Evolutionary conservation across 169 alveolate species (phyloP).

Genomic region (Hepatocystis sp.): DNA sequence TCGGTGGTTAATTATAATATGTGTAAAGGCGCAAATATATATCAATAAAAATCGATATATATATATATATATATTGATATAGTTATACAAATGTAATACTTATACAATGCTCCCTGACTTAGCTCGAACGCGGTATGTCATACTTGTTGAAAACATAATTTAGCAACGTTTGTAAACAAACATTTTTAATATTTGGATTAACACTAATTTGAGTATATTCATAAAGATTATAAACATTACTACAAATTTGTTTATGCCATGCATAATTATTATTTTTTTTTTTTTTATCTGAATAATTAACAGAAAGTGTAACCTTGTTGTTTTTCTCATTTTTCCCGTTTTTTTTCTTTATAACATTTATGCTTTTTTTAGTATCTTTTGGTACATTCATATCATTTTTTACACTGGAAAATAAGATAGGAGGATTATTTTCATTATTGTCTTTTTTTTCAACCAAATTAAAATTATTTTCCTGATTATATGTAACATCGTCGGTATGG

Average conservation of each 20-base stretch:
- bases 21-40: too few relatives aligned
- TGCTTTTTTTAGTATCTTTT: conserved; percentile 5
- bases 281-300: too few relatives aligned
- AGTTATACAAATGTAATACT: too few relatives aligned
- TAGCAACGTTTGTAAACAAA: conserved; percentile 72
- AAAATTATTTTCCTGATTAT: conserved; percentile 9
- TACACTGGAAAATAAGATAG: conserved; percentile 14
- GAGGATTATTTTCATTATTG: conserved; percentile 17
- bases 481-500: too few relatives aligned
- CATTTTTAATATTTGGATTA: conserved; percentile 60
- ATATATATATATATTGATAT: too few relatives aligned
- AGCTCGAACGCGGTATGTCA: too few relatives aligned
- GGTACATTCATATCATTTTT: conserved; percentile 10
- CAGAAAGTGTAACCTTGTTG: too few relatives aligned
- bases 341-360: neutral
- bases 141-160: conserved; percentile 61
- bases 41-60: too few relatives aligned
- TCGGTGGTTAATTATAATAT: too few relatives aligned
- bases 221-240: conserved; percentile 59
- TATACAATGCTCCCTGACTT: too few relatives aligned
- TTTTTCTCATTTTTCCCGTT: neutral
- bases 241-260: conserved; percentile 75
- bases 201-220: conserved; percentile 70
- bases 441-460: conserved; percentile 23
- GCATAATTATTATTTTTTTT: conserved; percentile 38